Conservation (phyloP, 805 yeast genomes). For the Priceomyces carsonii region DNA sequence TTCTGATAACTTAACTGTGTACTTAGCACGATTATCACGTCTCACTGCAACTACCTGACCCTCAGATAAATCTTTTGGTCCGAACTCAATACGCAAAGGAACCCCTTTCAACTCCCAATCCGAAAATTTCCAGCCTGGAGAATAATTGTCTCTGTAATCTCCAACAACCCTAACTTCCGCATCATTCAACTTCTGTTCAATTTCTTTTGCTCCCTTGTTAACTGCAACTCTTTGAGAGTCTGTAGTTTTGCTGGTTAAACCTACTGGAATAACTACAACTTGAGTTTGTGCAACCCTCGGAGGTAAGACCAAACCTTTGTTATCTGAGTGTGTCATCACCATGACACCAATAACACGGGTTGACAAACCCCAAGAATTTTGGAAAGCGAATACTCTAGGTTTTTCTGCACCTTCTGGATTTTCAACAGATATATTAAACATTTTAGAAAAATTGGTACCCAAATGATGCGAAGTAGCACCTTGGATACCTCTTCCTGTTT, state of each 20-base stretch:
- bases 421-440: constrained; percentile 95
- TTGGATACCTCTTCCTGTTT: constrained; percentile 99
- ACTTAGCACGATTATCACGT: constrained; percentile 85
- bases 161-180: constrained; percentile 75
- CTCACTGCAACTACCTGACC: constrained; percentile 84
- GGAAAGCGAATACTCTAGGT: constrained; percentile 87
- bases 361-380: constrained; percentile 99
- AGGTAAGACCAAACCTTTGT: constrained; percentile 96
- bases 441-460: constrained; percentile 97
- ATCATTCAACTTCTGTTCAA: constrained; percentile 60
- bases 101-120: constrained; percentile 96
- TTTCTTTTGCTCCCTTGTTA: constrained; percentile 64
- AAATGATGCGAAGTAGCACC: constrained; percentile 98
- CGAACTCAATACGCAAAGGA: constrained; percentile 91
- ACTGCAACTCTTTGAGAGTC: constrained; percentile 73
- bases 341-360: constrained; percentile 99
- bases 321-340: constrained; percentile 98
- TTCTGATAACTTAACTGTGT: constrained; percentile 61
- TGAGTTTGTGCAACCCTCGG: constrained; percentile 95
- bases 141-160: constrained; percentile 91
- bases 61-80: constrained; percentile 90
- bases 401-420: constrained; percentile 89
- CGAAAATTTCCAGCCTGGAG: constrained; percentile 99
- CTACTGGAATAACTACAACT: constrained; percentile 92
- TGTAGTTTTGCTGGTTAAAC: constrained; percentile 83